phyloP scores from a whole-genome alignment of 192 early-diverging fungal species.

The Cetraspora pellucida region DNA sequence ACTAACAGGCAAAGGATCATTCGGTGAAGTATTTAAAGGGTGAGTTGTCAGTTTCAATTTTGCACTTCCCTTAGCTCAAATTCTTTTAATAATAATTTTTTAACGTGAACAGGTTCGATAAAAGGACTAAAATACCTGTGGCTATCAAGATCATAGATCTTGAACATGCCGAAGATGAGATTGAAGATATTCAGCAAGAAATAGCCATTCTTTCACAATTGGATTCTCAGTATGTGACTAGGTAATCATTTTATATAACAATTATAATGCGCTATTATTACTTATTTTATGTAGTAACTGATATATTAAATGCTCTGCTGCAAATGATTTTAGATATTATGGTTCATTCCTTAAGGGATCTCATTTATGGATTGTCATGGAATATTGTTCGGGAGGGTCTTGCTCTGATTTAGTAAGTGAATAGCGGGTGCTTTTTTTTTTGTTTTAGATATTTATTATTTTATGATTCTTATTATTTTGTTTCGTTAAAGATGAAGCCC shows the following conservation, averaged over 20 bases:
- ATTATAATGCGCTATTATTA: not conserved
- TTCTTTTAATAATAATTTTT: not conserved
- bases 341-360: constrained; percentile 90
- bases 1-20: constrained; percentile 67
- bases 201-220: constrained; percentile 94
- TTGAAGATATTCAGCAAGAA: constrained; percentile 98
- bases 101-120: constrained; percentile 57
- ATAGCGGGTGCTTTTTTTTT: not conserved
- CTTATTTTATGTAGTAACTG: not conserved
- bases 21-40: constrained; percentile 86
- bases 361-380: constrained; percentile 98
- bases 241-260: constrained; percentile 38
- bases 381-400: constrained; percentile 93
- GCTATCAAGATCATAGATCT: constrained; percentile 99
- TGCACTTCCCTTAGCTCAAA: not conserved
- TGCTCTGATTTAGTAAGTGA: constrained; percentile 83
- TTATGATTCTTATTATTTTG: constrained; percentile 4
- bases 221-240: constrained; percentile 84
- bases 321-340: constrained; percentile 65
- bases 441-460: not conserved
- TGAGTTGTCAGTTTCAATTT: constrained; percentile 42
- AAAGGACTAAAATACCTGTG: constrained; percentile 68
- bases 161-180: constrained; percentile 95
- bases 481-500: constrained; percentile 78
- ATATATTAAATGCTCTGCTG: not conserved